These are phyloP conservation scores for Colletotrichum sp. DNA, from an alignment of 2,329 filamentous ascomycete genomes.

Conservation along the genomic window DNA sequence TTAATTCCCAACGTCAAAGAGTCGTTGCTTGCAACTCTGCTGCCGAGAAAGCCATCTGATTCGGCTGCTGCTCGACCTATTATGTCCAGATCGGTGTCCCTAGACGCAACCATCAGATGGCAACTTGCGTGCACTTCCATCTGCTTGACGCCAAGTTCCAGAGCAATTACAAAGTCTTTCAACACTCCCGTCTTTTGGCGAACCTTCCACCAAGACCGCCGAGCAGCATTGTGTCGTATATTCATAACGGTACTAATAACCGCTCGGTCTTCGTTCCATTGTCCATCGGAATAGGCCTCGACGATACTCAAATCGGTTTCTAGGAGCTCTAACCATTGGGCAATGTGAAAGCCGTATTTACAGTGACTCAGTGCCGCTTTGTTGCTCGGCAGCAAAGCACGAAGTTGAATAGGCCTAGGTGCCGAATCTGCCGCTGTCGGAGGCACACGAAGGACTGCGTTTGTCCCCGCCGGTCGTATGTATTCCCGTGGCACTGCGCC, in stretches of 20 bases:
- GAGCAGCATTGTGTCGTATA: not conserved
- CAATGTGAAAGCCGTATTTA: not conserved
- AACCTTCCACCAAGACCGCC: not conserved
- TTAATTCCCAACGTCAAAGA: not conserved
- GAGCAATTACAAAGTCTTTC: not conserved
- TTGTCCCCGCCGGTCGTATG: not conserved
- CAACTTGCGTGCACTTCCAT: not conserved
- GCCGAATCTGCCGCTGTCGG: not conserved
- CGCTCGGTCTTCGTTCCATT: not conserved
- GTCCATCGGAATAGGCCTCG: not conserved
- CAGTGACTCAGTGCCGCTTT: not conserved
- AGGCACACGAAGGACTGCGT: not conserved
- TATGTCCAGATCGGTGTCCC: not conserved
- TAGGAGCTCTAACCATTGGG: accelerated
- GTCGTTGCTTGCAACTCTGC: not conserved
- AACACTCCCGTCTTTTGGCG: not conserved
- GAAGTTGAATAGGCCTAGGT: not conserved
- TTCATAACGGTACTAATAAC: not conserved
- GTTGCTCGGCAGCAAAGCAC: not conserved
- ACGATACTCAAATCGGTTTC: not conserved
- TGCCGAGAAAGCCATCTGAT: not conserved
- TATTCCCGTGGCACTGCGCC: not conserved
- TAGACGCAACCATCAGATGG: not conserved
- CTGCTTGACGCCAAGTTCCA: not conserved
- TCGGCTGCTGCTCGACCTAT: not conserved